Base-by-base conservation (phyloP, 257 asterid genomes). In the Fraxinus excelsior region DNA sequence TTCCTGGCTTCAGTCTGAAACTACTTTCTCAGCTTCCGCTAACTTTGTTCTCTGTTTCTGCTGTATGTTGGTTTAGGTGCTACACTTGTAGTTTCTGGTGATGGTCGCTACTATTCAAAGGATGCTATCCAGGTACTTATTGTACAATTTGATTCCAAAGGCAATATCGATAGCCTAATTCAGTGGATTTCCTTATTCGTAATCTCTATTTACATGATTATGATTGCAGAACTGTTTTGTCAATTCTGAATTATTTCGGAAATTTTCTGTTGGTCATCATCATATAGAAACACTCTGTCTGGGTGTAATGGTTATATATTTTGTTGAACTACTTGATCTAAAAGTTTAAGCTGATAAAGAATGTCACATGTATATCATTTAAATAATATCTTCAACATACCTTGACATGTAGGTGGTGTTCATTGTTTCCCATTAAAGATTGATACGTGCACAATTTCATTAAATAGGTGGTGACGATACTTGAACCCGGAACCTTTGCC, bases 11-110 rank as follows among this genome's bases (percentile, higher is more conserved):
- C 74, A 60, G 31, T 62, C 67, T 19, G 62, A 6, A 25, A 51
- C 23, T 37, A 40, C 34, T 70, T 16, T 51, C 76, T 79, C n/a
- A 44, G 44, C 65, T 31, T 34, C 29, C 40, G 14, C 62, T 70
- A 28, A 53, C 14, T 73, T 42, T 73, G 8, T 25, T 76, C 46
- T 28, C 67, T 51, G 42, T 37, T 29, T 71, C 44, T 58, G 71
- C 68, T 78, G 76, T 65, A 66, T 81, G 38, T 37, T 79, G 9
- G 65, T 85, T 78, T 86, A 93, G 97, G 96, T 78, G 99, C 96
- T 73, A 93, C 97, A 74, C 96, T 93, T 81, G 98, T 95, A 82
- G 99, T 95, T 79, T 95, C 97, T 74, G 99, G 99, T 82, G 99
- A 95, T 85, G 99, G 99, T 38, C 97, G 99, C 77, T 95, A 93